A percentile compares a stretch with the other conserved stretches of the same genome.
Evolutionary conservation across 2,329 filamentous ascomycete species (phyloP).

Genomic region (Zopfia rhizophila): DNA sequence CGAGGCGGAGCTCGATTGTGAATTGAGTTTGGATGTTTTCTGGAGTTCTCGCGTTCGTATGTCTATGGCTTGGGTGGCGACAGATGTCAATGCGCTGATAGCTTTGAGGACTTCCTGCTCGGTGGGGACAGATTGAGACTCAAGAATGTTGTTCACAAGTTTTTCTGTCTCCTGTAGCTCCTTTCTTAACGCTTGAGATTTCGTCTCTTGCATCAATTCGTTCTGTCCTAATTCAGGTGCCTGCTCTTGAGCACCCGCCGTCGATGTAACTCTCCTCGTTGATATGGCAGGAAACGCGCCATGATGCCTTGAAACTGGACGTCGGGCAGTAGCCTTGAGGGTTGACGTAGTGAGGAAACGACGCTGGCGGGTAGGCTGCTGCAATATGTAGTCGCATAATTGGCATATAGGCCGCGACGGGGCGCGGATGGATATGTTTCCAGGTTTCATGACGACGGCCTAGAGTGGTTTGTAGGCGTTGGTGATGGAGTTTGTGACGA

Average conservation of each 20-base stretch:
- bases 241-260: slow-evolving; percentile 24
- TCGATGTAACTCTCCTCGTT: slow-evolving; percentile 33
- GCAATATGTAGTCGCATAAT: slow-evolving; percentile 44
- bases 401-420: slow-evolving; percentile 45
- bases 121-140: slow-evolving; percentile 39
- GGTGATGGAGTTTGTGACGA: slow-evolving; percentile 33
- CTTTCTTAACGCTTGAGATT: slow-evolving; percentile 30
- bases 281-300: slow-evolving; percentile 26
- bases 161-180: slow-evolving; percentile 38
- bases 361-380: slow-evolving; percentile 41
- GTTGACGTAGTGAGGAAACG: slow-evolving; percentile 37
- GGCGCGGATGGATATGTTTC: slow-evolving; percentile 36
- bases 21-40: not conserved
- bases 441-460: slow-evolving; percentile 40
- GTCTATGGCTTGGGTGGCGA: slow-evolving; percentile 37
- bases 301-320: slow-evolving; percentile 29
- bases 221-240: slow-evolving; percentile 23
- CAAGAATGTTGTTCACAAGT: slow-evolving; percentile 36
- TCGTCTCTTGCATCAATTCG: slow-evolving; percentile 27
- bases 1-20: slow-evolving; percentile 44
- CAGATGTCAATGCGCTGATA: no score
- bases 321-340: no score
- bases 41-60: slow-evolving; percentile 8
- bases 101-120: no score
- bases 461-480: slow-evolving; percentile 5